phyloP scores from a whole-genome alignment of 768 basidiomycete genomes.

The Mycena filopes region DNA sequence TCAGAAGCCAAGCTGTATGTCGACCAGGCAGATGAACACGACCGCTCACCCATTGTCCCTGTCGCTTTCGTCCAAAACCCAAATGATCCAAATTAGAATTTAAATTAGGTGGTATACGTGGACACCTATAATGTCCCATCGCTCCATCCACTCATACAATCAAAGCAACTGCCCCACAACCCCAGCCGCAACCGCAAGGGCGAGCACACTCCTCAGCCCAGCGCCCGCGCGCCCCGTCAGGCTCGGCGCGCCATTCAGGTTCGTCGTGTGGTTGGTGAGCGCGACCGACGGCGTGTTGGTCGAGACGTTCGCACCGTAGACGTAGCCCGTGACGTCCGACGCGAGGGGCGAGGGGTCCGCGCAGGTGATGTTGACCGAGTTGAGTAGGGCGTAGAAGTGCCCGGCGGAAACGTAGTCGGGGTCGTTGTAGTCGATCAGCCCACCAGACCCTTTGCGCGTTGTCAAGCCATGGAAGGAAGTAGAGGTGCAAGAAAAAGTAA shows the following conservation, averaged over 20 bases:
- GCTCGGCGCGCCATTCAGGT: constrained; percentile 58
- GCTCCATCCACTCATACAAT: neutral
- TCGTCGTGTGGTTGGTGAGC: constrained; percentile 67
- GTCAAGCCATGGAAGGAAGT: neutral
- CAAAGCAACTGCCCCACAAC: constrained; percentile 29
- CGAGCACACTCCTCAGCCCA: constrained; percentile 19
- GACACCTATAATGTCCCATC: neutral
- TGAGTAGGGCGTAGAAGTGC: constrained; percentile 75
- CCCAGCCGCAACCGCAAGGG: constrained; percentile 30
- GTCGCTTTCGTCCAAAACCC: too few species aligned
- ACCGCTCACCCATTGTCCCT: too few species aligned
- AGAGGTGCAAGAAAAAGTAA: neutral
- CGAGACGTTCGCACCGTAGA: constrained; percentile 68
- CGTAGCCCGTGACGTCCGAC: constrained; percentile 68
- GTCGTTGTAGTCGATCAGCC: constrained; percentile 84
- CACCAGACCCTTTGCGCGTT: constrained; percentile 34
- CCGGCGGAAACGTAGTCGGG: constrained; percentile 80
- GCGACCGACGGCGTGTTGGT: constrained; percentile 61
- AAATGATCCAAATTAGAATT: constrained; percentile 3
- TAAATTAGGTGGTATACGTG: constrained; percentile 14
- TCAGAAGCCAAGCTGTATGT: too few species aligned
- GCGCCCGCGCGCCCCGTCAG: constrained; percentile 16
- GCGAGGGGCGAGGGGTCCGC: constrained; percentile 56
- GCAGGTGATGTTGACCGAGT: constrained; percentile 74
- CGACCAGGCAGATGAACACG: too few species aligned